phyloP scores from a whole-genome alignment of 2,329 filamentous ascomycete genomes.

The Tolypocladium album region DNA sequence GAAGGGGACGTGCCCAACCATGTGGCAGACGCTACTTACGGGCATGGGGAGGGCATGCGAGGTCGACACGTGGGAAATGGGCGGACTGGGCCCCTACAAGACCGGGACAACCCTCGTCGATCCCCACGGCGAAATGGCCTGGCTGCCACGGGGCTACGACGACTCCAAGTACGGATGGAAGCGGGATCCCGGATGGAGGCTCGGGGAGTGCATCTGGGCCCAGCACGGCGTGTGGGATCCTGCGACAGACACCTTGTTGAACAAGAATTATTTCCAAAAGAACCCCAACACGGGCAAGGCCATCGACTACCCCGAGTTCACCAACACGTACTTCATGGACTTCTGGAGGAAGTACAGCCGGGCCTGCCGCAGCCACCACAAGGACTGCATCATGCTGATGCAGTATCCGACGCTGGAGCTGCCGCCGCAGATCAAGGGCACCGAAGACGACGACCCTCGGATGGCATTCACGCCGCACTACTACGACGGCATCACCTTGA shows the following conservation, averaged over 20 bases:
- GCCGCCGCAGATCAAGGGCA: constrained; percentile 78
- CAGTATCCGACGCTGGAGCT: constrained; percentile 89
- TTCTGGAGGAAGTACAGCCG: constrained; percentile 70
- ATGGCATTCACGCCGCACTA: constrained; percentile 93
- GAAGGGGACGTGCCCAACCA: constrained; percentile 85
- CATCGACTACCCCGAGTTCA: constrained; percentile 77
- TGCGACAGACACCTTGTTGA: constrained; percentile 61
- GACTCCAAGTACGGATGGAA: constrained; percentile 86
- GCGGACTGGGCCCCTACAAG: constrained; percentile 83
- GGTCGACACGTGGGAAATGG: constrained; percentile 87
- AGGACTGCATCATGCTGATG: constrained; percentile 76
- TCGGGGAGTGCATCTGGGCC: constrained; percentile 95
- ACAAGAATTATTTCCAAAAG: constrained; percentile 80
- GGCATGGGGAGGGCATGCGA: constrained; percentile 89
- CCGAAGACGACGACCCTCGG: constrained; percentile 75
- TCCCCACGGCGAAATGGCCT: constrained; percentile 73
- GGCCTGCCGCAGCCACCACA: constrained; percentile 64
- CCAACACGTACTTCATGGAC: constrained; percentile 83
- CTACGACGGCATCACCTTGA: constrained; percentile 91
- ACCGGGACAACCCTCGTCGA: constrained; percentile 75
- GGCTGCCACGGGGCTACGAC: constrained; percentile 74
- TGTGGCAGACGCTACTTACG: constrained; percentile 86
- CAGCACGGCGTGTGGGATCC: constrained; percentile 95
- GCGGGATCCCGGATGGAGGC: constrained; percentile 75
- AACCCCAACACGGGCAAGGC: constrained; percentile 62